phyloP scores from a whole-genome alignment of 2,329 filamentous ascomycete genomes.

The Aspergillus transmontanensis region DNA sequence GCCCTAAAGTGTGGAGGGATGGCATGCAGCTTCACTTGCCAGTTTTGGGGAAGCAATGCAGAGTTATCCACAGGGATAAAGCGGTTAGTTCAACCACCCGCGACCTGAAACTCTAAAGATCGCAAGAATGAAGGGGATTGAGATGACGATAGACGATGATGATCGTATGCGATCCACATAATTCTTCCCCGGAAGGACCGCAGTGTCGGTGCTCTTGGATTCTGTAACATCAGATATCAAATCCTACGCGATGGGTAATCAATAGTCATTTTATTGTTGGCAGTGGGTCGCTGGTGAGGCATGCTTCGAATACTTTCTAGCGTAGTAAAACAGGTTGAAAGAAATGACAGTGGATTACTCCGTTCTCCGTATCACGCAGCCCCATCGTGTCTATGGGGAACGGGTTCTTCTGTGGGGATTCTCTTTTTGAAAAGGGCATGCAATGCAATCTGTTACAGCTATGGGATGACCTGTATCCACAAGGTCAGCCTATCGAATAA shows the following conservation, averaged over 20 bases:
- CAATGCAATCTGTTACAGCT: constrained; percentile 13
- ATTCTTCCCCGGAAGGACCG: constrained; percentile 28
- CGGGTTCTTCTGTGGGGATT: constrained; percentile 21
- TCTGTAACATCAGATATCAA: constrained; percentile 18
- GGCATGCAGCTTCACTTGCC: constrained; percentile 5
- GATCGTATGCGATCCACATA: constrained; percentile 30
- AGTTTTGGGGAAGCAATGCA: neutral
- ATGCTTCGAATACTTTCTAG: constrained; percentile 14
- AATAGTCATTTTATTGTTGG: constrained; percentile 1
- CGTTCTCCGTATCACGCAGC: constrained; percentile 11
- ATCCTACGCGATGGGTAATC: constrained; percentile 10
- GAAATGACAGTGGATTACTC: constrained; percentile 12
- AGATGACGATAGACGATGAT: constrained; percentile 11
- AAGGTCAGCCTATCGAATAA: constrained; percentile 1
- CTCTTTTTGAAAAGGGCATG: neutral
- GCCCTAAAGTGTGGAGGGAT: constrained; percentile 6
- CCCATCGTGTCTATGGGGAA: constrained; percentile 11
- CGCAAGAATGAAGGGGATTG: constrained; percentile 19
- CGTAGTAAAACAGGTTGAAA: neutral
- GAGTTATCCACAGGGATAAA: constrained; percentile 19
- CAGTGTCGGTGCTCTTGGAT: constrained; percentile 24
- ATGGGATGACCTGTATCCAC: constrained; percentile 8
- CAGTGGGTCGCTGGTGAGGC: constrained; percentile 13
- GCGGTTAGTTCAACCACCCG: neutral
- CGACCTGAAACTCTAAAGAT: constrained; percentile 1